These are phyloP conservation scores for Podila epicladia DNA, from an alignment of 192 early-diverging fungal species.

Conservation along the genomic window DNA sequence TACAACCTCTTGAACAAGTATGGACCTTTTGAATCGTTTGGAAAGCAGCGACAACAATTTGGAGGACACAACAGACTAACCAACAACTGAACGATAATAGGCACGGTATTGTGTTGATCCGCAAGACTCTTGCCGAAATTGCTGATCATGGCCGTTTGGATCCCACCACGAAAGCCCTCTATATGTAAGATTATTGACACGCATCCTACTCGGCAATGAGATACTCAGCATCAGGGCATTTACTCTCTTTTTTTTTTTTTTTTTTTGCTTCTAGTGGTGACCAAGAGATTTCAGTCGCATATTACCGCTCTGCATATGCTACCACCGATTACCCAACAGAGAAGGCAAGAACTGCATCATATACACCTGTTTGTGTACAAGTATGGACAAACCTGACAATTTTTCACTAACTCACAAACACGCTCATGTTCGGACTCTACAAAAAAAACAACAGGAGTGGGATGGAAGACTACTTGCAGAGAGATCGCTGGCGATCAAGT, in stretches of 20 bases:
- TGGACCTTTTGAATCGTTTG: neutral
- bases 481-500: slow-evolving; percentile 83
- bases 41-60: too few species aligned
- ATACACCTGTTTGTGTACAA: too few species aligned
- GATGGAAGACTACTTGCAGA: slow-evolving; percentile 88
- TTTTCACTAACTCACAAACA: neutral
- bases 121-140: slow-evolving; percentile 77
- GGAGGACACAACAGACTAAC: neutral
- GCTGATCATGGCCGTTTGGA: slow-evolving; percentile 65
- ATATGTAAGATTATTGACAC: slow-evolving; percentile 66
- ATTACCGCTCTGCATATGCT: slow-evolving; percentile 92
- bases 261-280: slow-evolving; percentile 57
- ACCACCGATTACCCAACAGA: slow-evolving; percentile 87
- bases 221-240: too few species aligned
- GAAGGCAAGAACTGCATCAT: slow-evolving; percentile 54
- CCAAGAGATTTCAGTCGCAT: slow-evolving; percentile 85
- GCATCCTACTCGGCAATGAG: too few species aligned
- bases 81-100: slow-evolving; percentile 41
- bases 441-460: slow-evolving; percentile 76
- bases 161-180: slow-evolving; percentile 62
- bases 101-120: slow-evolving; percentile 67
- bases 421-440: neutral
- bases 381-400: neutral
- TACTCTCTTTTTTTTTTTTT: slow-evolving; percentile 2
- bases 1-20: slow-evolving; percentile 74